Conservation (phyloP, 148 eudicot genomes). For the Nyssa sinensis region DNA sequence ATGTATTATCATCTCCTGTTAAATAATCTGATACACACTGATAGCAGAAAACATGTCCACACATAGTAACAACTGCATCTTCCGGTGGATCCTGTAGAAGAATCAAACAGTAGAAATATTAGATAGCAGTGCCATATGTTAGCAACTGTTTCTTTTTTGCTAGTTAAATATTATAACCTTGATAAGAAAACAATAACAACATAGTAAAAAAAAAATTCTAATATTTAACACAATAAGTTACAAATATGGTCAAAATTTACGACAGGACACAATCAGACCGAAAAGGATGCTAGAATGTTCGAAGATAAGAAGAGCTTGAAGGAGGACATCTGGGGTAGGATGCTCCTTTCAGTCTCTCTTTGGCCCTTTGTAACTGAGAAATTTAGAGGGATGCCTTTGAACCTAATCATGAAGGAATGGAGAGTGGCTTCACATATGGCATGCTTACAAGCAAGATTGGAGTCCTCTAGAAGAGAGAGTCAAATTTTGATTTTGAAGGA, state of each 20-base stretch:
- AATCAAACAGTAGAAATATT: slow-evolving; percentile 18
- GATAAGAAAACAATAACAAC: background rate
- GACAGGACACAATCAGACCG: background rate
- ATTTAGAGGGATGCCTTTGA: background rate
- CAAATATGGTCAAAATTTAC: background rate
- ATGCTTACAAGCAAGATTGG: background rate
- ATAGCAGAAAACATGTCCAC: slow-evolving; percentile 93
- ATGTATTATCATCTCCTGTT: slow-evolving; percentile 79
- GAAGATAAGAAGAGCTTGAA: background rate
- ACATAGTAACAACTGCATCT: slow-evolving; percentile 83
- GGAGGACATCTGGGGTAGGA: background rate
- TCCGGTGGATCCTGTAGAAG: slow-evolving; percentile 88
- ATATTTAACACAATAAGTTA: background rate
- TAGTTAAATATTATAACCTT: background rate
- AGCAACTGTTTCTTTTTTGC: background rate
- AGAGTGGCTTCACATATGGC: background rate
- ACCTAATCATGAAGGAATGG: background rate
- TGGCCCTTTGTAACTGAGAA: background rate
- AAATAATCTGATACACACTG: slow-evolving; percentile 84
- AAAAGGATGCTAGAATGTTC: background rate
- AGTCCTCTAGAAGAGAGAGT: background rate
- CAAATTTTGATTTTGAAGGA: background rate
- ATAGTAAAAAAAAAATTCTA: background rate
- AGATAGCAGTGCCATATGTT: background rate
- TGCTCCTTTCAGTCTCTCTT: background rate